Evolutionary conservation across 2,329 filamentous ascomycete species (phyloP).

Genomic region (Colletotrichum sp.): DNA sequence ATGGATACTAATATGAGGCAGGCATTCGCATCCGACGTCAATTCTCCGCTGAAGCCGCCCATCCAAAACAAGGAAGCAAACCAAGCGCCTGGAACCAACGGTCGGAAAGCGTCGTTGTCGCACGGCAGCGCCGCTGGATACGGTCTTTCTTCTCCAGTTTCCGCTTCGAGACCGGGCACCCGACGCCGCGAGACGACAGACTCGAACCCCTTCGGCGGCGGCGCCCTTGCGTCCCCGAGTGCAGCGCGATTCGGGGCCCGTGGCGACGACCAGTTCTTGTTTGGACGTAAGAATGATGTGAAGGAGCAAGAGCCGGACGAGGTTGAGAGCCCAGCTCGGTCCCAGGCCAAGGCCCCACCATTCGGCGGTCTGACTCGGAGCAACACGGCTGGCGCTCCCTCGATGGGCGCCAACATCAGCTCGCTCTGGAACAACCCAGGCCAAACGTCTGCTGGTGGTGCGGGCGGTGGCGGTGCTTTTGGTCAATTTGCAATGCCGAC

Average conservation of each 20-base stretch:
- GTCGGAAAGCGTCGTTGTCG: slow-evolving; percentile 85
- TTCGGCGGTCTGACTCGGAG: slow-evolving; percentile 57
- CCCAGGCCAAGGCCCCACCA: slow-evolving; percentile 28
- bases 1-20: slow-evolving; percentile 40
- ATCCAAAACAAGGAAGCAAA: slow-evolving; percentile 73
- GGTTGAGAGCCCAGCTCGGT: slow-evolving; percentile 41
- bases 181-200: slow-evolving; percentile 84
- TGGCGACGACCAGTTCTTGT: slow-evolving; percentile 67
- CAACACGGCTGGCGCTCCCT: slow-evolving; percentile 56
- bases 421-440: slow-evolving; percentile 47
- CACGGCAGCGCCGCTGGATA: slow-evolving; percentile 69
- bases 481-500: slow-evolving; percentile 81
- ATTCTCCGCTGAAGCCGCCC: slow-evolving; percentile 89
- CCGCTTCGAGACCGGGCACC: slow-evolving; percentile 72
- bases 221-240: slow-evolving; percentile 65
- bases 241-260: slow-evolving; percentile 59
- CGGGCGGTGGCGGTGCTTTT: slow-evolving; percentile 64
- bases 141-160: slow-evolving; percentile 75
- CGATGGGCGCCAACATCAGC: slow-evolving; percentile 42
- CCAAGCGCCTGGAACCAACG: slow-evolving; percentile 60
- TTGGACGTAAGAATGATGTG: slow-evolving; percentile 59
- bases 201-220: slow-evolving; percentile 64
- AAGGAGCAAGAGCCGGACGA: slow-evolving; percentile 53
- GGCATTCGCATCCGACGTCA: slow-evolving; percentile 86
- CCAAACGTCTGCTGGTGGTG: slow-evolving; percentile 23